Evolutionary conservation across 1,139 yeast genomes (phyloP), one percentile per base, ranked within the genome.

Genomic region (Pichia terricola): DNA sequence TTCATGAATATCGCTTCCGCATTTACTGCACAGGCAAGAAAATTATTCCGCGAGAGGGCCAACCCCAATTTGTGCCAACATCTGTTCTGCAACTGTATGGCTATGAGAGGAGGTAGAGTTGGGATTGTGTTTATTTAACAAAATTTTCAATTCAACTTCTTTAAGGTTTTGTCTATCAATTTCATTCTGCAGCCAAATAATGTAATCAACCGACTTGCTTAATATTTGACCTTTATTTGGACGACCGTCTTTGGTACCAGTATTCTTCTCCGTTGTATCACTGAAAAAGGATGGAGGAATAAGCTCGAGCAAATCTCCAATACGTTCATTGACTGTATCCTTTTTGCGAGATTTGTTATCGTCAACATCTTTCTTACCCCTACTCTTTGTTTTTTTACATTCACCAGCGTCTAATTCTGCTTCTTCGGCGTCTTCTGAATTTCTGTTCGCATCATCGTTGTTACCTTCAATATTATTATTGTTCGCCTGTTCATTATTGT

Each of bases 161-260:
- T 75, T 76, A 42, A 89, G 70, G 63, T 87, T 87, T 57, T 76
- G 78, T 46, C 77, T 77, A 56, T 88, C 96, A 49, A 88, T 85
- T 47, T 76, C 70, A 49, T 76, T 76, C 63, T 88, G 96, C 38
- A 89, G 66, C 53, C 69, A 69, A 50, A 79, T 80, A 43, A 89
- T 79, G 58, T 87, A 89, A 54, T 87, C 95, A 3, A 88, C 95
- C 0, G 94, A 77, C 56, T 85, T 82, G 25, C 88, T 75, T 50
- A 89, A 67, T 9, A 89, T 85, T 54, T 88, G 95, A 2, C 96
- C 96, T 65, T 89, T 89, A 59, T 88, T 88, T 1, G 96, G 96
- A 54, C 82, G 82, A 4, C 95, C 95, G 56, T 86, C 95, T 52
- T 83, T 84, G 3, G 88, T 77, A 3, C 88, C 85, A 11, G 81